phyloP scores from a whole-genome alignment of 768 basidiomycete genomes.

The Trametopsis cervina region DNA sequence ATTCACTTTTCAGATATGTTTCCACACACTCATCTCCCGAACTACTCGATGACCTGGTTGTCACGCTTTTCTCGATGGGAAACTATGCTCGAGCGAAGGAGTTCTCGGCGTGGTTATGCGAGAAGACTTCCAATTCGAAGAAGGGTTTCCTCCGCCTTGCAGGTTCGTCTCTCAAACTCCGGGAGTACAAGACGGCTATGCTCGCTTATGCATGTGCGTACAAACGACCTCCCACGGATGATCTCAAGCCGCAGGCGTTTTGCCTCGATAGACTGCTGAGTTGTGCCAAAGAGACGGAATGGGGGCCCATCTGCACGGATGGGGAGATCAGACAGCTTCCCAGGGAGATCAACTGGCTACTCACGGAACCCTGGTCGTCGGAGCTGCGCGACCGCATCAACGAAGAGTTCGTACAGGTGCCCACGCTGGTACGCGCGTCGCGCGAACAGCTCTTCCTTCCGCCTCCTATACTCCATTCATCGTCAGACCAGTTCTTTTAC shows the following conservation, averaged over 20 bases:
- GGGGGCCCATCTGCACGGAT: constrained; percentile 40
- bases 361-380: constrained; percentile 37
- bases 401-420: constrained; percentile 23
- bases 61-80: constrained; percentile 35
- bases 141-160: constrained; percentile 46
- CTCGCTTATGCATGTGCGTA: constrained; percentile 45
- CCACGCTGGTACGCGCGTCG: constrained; percentile 35
- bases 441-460: constrained; percentile 37
- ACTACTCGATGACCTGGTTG: constrained; percentile 40
- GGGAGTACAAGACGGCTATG: constrained; percentile 44
- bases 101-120: constrained; percentile 28
- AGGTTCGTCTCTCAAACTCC: constrained; percentile 32
- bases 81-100: constrained; percentile 29
- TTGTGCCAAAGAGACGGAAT: constrained; percentile 43
- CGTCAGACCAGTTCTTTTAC: constrained; percentile 21
- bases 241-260: constrained; percentile 32
- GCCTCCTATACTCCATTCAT: neutral
- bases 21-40: constrained; percentile 24
- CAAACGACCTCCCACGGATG: constrained; percentile 25
- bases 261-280: constrained; percentile 39
- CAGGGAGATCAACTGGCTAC: constrained; percentile 20
- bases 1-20: constrained; percentile 35
- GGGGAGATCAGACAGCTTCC: constrained; percentile 37
- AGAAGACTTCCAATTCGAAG: constrained; percentile 27
- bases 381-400: constrained; percentile 28